Conservation (phyloP, 148 eudicot genomes). For the Fagopyrum tataricum region DNA sequence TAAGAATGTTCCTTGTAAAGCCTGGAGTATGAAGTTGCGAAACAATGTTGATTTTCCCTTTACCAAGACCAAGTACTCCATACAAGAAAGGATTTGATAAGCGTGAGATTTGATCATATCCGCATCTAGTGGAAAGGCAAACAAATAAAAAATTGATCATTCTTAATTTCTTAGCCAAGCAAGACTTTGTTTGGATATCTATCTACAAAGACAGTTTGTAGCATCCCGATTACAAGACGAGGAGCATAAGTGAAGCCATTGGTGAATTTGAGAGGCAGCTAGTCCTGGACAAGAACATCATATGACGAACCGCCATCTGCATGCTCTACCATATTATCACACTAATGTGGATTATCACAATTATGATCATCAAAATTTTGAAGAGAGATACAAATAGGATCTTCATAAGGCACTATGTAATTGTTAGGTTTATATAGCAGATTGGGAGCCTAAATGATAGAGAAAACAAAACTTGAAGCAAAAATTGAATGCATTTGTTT, state of each 20-base stretch:
- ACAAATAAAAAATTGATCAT: neutral
- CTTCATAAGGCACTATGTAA: conserved; percentile 59
- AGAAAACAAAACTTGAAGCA: too few relatives aligned
- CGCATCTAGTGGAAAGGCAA: conserved; percentile 79
- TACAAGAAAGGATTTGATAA: conserved; percentile 65
- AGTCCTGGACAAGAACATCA: conserved; percentile 75
- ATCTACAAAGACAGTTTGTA: too few relatives aligned
- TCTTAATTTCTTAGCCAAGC: neutral
- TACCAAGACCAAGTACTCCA: conserved; percentile 96
- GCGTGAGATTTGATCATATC: conserved; percentile 84
- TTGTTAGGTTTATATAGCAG: conserved; percentile 71
- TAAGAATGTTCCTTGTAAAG: conserved; percentile 50
- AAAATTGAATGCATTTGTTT: too few relatives aligned
- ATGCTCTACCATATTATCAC: conserved; percentile 85
- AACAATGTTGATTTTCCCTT: conserved; percentile 65
- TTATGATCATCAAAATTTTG: conserved; percentile 56
- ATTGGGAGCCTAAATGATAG: conserved; percentile 71
- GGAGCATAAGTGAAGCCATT: conserved; percentile 49
- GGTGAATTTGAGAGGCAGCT: conserved; percentile 58
- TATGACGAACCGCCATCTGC: conserved; percentile 94
- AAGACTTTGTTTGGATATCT: too few relatives aligned
- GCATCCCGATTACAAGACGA: conserved; percentile 70
- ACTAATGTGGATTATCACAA: conserved; percentile 67
- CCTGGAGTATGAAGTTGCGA: conserved; percentile 75
- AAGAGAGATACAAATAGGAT: conserved; percentile 73